Percentiles rank a stretch among this genome's conserved stretches.
Evolutionary conservation across 345 rosid species (phyloP).

Genomic region (Anacardium occidentale): DNA sequence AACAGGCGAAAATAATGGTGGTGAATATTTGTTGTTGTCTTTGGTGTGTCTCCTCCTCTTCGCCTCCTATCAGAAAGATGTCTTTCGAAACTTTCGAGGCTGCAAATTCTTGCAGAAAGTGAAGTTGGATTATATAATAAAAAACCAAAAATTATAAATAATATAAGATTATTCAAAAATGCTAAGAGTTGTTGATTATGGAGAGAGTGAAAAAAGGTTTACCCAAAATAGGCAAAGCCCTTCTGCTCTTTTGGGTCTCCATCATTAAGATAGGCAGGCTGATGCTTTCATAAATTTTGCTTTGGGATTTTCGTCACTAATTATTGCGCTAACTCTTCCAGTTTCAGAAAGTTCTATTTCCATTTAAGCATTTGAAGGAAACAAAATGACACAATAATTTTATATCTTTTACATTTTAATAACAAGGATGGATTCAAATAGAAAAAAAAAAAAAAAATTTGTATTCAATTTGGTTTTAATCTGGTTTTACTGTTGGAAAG

Average conservation of each 20-base stretch:
- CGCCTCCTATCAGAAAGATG: conserved; percentile 15
- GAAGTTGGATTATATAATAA: conserved; percentile 32
- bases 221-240: conserved; percentile 11
- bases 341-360: too few relatives aligned
- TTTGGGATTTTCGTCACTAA: too few relatives aligned
- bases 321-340: too few relatives aligned
- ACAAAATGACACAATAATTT: too few relatives aligned
- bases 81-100: conserved; percentile 14
- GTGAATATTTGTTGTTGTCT: neutral
- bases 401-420: too few relatives aligned
- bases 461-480: too few relatives aligned
- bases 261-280: too few relatives aligned
- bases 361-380: too few relatives aligned
- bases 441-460: too few relatives aligned
- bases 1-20: conserved; percentile 16
- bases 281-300: too few relatives aligned
- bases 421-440: too few relatives aligned
- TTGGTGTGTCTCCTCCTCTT: neutral
- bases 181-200: neutral
- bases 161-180: conserved; percentile 8
- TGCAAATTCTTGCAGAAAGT: conserved; percentile 28
- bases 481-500: too few relatives aligned
- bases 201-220: neutral
- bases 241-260: neutral
- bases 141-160: conserved; percentile 12